Base-by-base conservation (phyloP, 2,329 filamentous ascomycete species). In the Pseudocercospora eumusae region DNA sequence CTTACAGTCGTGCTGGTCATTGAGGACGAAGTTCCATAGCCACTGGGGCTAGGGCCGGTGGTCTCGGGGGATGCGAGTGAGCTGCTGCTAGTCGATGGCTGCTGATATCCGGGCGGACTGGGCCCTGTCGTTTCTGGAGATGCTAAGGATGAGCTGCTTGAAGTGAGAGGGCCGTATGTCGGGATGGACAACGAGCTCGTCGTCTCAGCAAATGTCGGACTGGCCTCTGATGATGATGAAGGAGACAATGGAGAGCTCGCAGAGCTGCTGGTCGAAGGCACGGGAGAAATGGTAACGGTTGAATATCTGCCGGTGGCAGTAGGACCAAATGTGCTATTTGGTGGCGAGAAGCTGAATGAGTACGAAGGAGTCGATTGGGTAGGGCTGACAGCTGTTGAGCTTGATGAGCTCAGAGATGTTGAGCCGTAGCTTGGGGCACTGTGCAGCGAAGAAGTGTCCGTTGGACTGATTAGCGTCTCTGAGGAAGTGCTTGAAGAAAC, bases 401-500 rank as follows among this genome's bases (percentile, higher is more conserved):
- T 62, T 20, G 40, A 36, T n/a, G 47, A 52, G 47, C 47, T 52
- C 13, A 25, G 23, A 18, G 21, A 52, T n/a, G 55, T 21, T 33
- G 60, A 56, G 10, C 52, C 63, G 18, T 59, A 64, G 23, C 52
- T 33, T 23, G 63, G 25, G 1, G 36, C 33, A 20, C 55, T 31
- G 18, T 55, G 28, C 31, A 45, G 61, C 13, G 56, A 55, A 7
- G 63, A 58, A 13, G 36, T 59, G 23, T 56, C 60, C 1, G 60
- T 65, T 44, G 63, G 63, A 31, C 63, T 62, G 28, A 61, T 56
- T 27, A 33, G 4, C 11, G 31, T 33, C 31, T 53, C 59, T 28
- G 63, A 57, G 9, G 54, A 56, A 31, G 44, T 25, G 44, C 44
- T 23, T 23, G 47, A 52, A 18, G 56, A 40, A 18, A 36, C 25